Conservation (phyloP, 139 green algal species). For the Chloropicon primus region DNA sequence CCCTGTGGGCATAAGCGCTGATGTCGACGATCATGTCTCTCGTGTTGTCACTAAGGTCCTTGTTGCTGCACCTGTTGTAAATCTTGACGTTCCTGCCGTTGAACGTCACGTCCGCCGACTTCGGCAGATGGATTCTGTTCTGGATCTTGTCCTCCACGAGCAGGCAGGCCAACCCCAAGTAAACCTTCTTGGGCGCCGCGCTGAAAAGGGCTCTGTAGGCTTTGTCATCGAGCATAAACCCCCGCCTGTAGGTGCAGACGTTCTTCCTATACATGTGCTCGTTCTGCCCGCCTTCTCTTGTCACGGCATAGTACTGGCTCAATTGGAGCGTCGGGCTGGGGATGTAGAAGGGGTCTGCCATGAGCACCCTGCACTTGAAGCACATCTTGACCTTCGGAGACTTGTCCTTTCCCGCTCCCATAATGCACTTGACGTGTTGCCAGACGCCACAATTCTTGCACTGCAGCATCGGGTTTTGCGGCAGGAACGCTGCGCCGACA, state of each 20-base stretch:
- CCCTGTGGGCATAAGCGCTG: neutral
- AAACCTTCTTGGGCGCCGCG: neutral
- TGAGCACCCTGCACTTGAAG: neutral
- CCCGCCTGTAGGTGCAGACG: neutral
- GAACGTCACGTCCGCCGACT: neutral
- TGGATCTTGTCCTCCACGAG: neutral
- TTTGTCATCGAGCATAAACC: neutral
- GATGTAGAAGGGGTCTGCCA: neutral
- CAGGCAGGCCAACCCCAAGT: neutral
- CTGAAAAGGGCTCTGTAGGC: neutral
- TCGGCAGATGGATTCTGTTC: neutral
- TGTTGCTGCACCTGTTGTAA: neutral
- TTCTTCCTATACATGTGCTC: neutral
- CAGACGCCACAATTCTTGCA: neutral
- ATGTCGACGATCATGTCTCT: neutral
- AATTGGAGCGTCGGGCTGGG: neutral
- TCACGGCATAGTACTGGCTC: neutral
- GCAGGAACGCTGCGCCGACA: too few relatives aligned
- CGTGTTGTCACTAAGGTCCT: neutral
- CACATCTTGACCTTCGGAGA: neutral
- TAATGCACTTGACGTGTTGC: neutral
- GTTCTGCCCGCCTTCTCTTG: neutral
- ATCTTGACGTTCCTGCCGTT: neutral
- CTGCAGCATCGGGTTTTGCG: neutral
- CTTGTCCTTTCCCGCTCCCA: neutral